Evolutionary conservation across 129 eudicot genomes (phyloP), one percentile per base, ranked within the genome.

Genomic region (Pseudognaphalium luteoalbum): DNA sequence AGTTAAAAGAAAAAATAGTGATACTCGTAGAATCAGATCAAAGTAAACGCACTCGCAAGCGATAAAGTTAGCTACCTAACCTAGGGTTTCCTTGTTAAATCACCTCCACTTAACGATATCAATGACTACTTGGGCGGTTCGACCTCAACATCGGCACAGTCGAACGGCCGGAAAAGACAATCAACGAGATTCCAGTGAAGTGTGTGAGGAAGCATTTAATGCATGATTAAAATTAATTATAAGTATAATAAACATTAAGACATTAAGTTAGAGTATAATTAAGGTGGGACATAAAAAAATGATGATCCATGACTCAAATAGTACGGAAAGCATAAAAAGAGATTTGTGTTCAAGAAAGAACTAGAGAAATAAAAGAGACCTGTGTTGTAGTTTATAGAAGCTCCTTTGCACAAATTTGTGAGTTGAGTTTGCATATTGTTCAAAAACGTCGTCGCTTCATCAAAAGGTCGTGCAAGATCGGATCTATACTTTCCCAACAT

Each of bases 351-450:
- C 32, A 56, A 56, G 37, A 58, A 29, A 58, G 35, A n/a, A n/a
- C n/a, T n/a, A n/a, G n/a, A 57, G 64, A 63, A 21, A 74, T 58
- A 59, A 51, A 14, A 58, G 30, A 57, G 34, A 83, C 87, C 87
- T 74, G 84, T 64, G 66, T 69, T 39, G 67, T 66, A 78, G 80
- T 76, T 70, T 77, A 75, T 25, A 42, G 86, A 77, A 74, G 80
- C 30, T 81, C 75, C 81, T 29, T 73, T 83, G 85, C 91, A 87
- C 50, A 87, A 87, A 82, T 68, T 74, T 14, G 32, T 76, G 70
- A 87, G 92, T 67, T 87, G 92, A 70, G 82, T 65, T 66, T 85
- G 85, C 72, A 87, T 82, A 68, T 80, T 81, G 78, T 78, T 82
- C 65, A 87, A 59, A 66, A 85, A 87, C 76, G 80, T 66, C 1